phyloP scores from a whole-genome alignment of 2,329 filamentous ascomycete species.

The Alternaria brassicicola region DNA sequence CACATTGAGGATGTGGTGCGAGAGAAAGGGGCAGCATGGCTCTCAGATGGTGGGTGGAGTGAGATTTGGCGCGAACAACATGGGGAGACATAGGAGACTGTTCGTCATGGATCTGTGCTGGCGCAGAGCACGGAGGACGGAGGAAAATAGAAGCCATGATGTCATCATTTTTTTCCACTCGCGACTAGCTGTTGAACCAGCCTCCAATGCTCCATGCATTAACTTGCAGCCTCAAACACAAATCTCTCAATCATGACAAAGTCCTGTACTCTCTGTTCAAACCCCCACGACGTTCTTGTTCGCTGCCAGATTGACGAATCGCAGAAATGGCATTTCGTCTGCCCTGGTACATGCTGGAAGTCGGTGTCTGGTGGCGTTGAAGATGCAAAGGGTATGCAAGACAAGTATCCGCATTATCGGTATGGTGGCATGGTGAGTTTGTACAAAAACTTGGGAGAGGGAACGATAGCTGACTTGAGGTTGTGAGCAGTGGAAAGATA shows the following conservation, averaged over 20 bases:
- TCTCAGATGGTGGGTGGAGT: slow-evolving; percentile 4
- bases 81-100: neutral
- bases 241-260: slow-evolving; percentile 34
- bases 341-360: slow-evolving; percentile 53
- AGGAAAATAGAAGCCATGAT: slow-evolving; percentile 10
- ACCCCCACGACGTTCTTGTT: slow-evolving; percentile 48
- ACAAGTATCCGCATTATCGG: slow-evolving; percentile 25
- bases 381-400: slow-evolving; percentile 42
- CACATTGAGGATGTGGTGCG: slow-evolving; percentile 5
- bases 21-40: slow-evolving; percentile 7
- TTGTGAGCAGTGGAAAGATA: slow-evolving; percentile 48
- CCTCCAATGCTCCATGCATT: neutral
- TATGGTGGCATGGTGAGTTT: slow-evolving; percentile 47
- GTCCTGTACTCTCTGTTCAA: slow-evolving; percentile 51
- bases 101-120: neutral
- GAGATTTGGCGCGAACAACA: neutral
- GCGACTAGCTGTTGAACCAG: neutral
- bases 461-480: slow-evolving; percentile 11
- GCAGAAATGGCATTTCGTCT: slow-evolving; percentile 53
- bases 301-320: slow-evolving; percentile 53
- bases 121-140: neutral
- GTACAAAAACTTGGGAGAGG: neutral
- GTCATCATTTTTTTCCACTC: slow-evolving; percentile 10
- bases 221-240: neutral
- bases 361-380: slow-evolving; percentile 52